Evolutionary conservation across 2,329 filamentous ascomycete genomes (phyloP), one percentile per base, ranked within the genome.

Genomic region (Magnaporthiopsis poae): DNA sequence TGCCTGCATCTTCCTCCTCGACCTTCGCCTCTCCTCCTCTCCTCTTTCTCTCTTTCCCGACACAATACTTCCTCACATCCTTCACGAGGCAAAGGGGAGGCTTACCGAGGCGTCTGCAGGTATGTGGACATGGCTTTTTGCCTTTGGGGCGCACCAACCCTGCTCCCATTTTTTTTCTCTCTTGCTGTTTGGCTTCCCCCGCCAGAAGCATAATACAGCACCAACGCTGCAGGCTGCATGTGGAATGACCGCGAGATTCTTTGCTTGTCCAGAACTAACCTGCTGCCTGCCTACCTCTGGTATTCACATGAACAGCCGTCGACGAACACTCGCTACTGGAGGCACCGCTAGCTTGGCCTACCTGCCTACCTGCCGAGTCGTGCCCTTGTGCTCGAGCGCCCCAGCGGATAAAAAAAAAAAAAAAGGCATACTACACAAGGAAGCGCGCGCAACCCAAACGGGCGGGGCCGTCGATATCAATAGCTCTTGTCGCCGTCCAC

Each of bases 1-100:
- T 65, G 31, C 63, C 46, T 46, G 52, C 63, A 65, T 67, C 60
- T 61, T 68, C 63, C 64, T 63, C 62, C 64, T 61, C 63, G 59
- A 35, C 35, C 59, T 33, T 59, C 60, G 64, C 63, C 52, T 66
- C 61, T 60, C 60, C 31, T 7, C 63, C 52, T 66, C 61, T 60
- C 60, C 31, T 7, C 31, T 31, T 31, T 31, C 31, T 31, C 5
- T 31, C 31, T 31, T 31, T 64, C 25, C 46, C 61, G 27, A 25
- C 52, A 60, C 39, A 62, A 33, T 62, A 33, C 61, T 36, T 62
- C 61, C 33, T 62, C 61, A 62, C 61, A 39, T 52, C 39, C 39
- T 52, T 52, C 39, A 52, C 15, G 39, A 52, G 39, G 39, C n/a
- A 25, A 60, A 31, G 59, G 25, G 29, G 59, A 27, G 29, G 59